phyloP scores from a whole-genome alignment of 148 eudicot genomes.

The Simmondsia chinensis region DNA sequence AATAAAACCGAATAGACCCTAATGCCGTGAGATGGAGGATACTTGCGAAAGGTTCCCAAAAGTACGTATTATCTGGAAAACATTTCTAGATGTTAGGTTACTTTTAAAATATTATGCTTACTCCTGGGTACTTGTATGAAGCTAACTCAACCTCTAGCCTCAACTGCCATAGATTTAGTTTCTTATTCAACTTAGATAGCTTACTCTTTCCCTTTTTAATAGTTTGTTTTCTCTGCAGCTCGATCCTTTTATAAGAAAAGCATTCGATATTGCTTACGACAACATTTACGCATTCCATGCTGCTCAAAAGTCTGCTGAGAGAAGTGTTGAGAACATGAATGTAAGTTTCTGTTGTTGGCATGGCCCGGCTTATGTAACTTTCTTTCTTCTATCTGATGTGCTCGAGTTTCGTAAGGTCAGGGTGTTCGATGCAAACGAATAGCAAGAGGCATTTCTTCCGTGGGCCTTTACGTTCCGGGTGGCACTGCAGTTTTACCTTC shows the following conservation, averaged over 20 bases:
- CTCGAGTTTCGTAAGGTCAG: slow-evolving; percentile 33
- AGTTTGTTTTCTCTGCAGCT: slow-evolving; percentile 36
- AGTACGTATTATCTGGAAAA: too few species aligned
- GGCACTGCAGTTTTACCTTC: slow-evolving; percentile 99
- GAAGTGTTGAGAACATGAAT: slow-evolving; percentile 76
- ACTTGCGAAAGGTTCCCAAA: too few species aligned
- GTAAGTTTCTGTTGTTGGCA: slow-evolving; percentile 24
- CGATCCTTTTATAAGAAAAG: slow-evolving; percentile 76
- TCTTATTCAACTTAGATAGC: neutral
- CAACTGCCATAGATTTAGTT: neutral
- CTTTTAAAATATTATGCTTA: too few species aligned
- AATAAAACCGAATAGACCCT: too few species aligned
- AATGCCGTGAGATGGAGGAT: too few species aligned
- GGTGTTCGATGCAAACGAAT: slow-evolving; percentile 98
- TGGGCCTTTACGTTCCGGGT: slow-evolving; percentile 98
- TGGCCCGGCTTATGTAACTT: neutral
- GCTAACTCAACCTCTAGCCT: too few species aligned
- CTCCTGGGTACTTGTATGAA: too few species aligned
- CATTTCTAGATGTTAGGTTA: too few species aligned
- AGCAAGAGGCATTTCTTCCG: slow-evolving; percentile 79
- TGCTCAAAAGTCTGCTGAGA: slow-evolving; percentile 78
- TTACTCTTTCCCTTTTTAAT: neutral
- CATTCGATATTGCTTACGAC: slow-evolving; percentile 93
- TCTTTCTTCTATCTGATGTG: neutral
- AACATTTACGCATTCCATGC: slow-evolving; percentile 96